Base-by-base conservation (phyloP, 768 basidiomycete genomes). In the Trametes elegans region DNA sequence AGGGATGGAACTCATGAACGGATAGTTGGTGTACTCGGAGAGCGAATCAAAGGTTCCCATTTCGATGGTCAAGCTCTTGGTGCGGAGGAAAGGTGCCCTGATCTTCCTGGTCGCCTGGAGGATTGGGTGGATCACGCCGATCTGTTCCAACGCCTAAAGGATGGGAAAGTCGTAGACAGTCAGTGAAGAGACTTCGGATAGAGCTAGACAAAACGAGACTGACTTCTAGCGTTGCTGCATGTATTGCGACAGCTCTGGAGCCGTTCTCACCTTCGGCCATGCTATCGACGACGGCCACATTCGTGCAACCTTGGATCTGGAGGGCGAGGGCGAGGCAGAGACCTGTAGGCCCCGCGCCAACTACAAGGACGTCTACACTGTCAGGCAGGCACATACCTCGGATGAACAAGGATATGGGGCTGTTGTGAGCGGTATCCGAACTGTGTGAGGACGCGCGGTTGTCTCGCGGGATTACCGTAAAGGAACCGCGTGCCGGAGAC, bases 171-270 rank as follows among this genome's bases (percentile, higher is more conserved):
- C 57, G 29, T 3, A 5, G 5, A n/a, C 59, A 7, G 75, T 71
- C 10, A 49, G 34, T 28, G 11, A 7, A 23, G n/a, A 14, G 23
- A 46, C 28, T 19, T 26, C 79, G 13, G 41, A 68, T 62, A 23
- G n/a, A n/a, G n/a, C n/a, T n/a, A 75, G 67, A 8, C 51, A 32
- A 11, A 23, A 6, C n/a, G 53, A 1, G n/a, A 38, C 66, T 40
- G 56, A 77, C 80, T 68, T 82, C 81, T 14, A 83, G 68, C 9
- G 81, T 82, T 28, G 78, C 74, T 32, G 81, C 76, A 58, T 83
- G 81, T 26, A 82, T 62, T 1, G 73, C 69, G 4, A 76, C 54
- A 0, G 81, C 79, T n/a, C 80, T 74, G 8, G 80, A 79, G 7
- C 66, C 63, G 44, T 71, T 69, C 46, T 68, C 59, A 23, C 71